These are phyloP conservation scores for Mrakia blollopis DNA, from an alignment of 768 basidiomycete species.

Conservation along the genomic window DNA sequence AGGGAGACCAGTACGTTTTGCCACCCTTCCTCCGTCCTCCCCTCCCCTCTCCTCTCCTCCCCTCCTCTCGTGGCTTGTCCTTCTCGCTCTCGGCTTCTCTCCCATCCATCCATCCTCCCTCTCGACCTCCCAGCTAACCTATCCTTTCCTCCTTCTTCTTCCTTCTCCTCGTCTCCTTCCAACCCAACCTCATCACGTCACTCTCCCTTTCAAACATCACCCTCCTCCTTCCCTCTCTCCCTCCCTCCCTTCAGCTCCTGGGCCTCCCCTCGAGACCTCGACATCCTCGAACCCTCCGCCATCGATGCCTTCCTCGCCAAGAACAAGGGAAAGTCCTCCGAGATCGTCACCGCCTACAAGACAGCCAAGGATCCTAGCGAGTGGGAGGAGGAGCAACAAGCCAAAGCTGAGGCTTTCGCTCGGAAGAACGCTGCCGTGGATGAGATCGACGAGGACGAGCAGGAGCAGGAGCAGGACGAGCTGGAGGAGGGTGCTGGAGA, in stretches of 20 bases:
- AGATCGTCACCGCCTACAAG: constrained; percentile 62
- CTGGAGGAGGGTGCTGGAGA: constrained; percentile 39
- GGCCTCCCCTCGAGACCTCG: constrained; percentile 76
- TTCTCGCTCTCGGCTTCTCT: background rate
- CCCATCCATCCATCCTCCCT: no score
- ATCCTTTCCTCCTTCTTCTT: no score
- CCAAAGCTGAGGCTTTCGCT: constrained; percentile 48
- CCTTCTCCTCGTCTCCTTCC: background rate
- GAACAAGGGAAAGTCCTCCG: constrained; percentile 64
- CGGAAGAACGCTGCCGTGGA: constrained; percentile 63
- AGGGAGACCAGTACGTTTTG: constrained; percentile 78
- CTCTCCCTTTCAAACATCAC: background rate
- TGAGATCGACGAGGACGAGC: constrained; percentile 57
- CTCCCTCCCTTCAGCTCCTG: constrained; percentile 59
- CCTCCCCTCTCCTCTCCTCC: background rate
- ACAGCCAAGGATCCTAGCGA: constrained; percentile 68
- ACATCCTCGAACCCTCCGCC: constrained; percentile 66
- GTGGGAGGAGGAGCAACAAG: constrained; percentile 52
- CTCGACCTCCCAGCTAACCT: no score
- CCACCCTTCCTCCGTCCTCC: background rate
- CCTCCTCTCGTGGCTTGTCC: constrained; percentile 27
- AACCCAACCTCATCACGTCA: background rate
- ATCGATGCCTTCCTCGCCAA: constrained; percentile 78
- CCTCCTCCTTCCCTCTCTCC: constrained; percentile 4
- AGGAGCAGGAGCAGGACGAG: constrained; percentile 50